These are phyloP conservation scores for Globisporangium nodosum DNA, from an alignment of 352 stramenopile genomes.

Conservation along the genomic window DNA sequence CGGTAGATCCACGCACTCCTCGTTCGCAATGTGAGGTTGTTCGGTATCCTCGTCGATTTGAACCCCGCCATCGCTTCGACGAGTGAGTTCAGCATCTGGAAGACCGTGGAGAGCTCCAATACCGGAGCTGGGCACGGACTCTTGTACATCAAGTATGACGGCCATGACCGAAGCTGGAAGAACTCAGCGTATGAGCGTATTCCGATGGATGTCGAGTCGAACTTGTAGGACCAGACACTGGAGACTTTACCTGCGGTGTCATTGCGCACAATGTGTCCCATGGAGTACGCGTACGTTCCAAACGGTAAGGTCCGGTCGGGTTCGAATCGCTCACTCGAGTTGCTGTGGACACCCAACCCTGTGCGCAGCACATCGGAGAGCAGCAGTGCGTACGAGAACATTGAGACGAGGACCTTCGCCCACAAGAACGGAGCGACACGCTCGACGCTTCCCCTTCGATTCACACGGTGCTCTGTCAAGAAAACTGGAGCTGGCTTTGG, in stretches of 20 bases:
- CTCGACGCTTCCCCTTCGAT: not conserved
- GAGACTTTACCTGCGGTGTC: not conserved
- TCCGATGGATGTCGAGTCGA: slow-evolving; percentile 5
- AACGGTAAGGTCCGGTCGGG: slow-evolving; percentile 1
- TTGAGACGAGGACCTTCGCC: not conserved
- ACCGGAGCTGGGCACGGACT: no score
- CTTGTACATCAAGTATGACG: no score
- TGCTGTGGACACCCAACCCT: slow-evolving; percentile 1
- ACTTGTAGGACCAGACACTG: slow-evolving; percentile 12
- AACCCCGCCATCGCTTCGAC: no score
- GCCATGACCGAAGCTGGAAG: no score
- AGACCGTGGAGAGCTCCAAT: no score
- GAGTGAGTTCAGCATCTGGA: no score
- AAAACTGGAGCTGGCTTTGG: no score
- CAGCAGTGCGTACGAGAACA: slow-evolving; percentile 14
- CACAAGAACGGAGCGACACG: slow-evolving; percentile 10
- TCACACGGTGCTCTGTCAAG: not conserved
- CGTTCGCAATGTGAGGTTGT: no score
- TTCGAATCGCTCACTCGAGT: not conserved
- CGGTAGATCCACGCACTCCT: no score
- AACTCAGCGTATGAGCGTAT: slow-evolving; percentile 4
- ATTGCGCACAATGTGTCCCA: slow-evolving; percentile 4
- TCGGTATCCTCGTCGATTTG: no score
- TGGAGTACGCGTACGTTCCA: slow-evolving; percentile 7
- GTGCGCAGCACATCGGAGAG: slow-evolving; percentile 17